Evolutionary conservation across 2,329 filamentous ascomycete species (phyloP).

Genomic region (Nemania bipapillata): DNA sequence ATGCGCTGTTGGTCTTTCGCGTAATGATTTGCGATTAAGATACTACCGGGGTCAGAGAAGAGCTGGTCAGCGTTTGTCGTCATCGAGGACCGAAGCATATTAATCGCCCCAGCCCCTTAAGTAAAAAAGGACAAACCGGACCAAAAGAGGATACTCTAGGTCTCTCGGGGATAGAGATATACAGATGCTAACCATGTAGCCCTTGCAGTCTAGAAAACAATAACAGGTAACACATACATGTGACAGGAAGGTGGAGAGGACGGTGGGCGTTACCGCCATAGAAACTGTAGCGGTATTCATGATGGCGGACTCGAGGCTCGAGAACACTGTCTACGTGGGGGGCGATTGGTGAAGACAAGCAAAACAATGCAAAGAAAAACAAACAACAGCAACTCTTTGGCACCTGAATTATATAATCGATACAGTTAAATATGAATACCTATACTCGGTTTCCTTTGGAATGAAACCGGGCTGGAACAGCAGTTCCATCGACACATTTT

Average conservation of each 20-base stretch:
- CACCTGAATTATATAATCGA: neutral
- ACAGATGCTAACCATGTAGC: neutral
- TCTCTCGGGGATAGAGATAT: neutral
- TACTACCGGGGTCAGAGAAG: constrained; percentile 67
- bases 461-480: constrained; percentile 20
- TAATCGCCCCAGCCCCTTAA: neutral
- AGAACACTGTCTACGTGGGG: constrained; percentile 6
- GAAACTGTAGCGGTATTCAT: constrained; percentile 80
- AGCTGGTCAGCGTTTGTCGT: constrained; percentile 37
- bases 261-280: constrained; percentile 85
- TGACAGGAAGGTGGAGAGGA: constrained; percentile 84
- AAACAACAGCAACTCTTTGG: constrained; percentile 8
- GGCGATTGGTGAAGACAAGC: constrained; percentile 7
- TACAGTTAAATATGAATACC: neutral
- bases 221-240: constrained; percentile 70
- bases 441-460: neutral
- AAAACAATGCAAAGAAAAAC: neutral
- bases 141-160: neutral
- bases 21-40: constrained; percentile 78
- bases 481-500: constrained; percentile 4
- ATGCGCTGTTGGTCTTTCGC: constrained; percentile 85
- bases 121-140: neutral
- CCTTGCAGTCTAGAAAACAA: neutral
- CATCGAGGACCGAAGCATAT: neutral
- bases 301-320: constrained; percentile 27